These are phyloP conservation scores for Phycomyces blakesleeanus DNA, from an alignment of 192 early-diverging fungal genomes.

Conservation along the genomic window DNA sequence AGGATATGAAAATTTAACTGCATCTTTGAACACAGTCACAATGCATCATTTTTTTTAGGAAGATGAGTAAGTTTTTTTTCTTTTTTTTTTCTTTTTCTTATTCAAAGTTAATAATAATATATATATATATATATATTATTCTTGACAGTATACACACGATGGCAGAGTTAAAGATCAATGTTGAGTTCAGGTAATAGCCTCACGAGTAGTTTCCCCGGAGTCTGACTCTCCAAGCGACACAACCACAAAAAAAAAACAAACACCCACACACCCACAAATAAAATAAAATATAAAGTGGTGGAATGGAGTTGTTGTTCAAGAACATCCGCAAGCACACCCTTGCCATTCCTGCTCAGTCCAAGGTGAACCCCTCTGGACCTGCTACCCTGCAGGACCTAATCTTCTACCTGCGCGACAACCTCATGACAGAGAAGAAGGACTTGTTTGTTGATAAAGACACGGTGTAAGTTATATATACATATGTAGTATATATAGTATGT, in stretches of 20 bases:
- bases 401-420: conserved; percentile 59
- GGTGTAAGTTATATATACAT: conserved; percentile 70
- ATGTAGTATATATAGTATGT: no score
- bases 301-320: conserved; percentile 90
- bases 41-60: not conserved
- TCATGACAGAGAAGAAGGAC: conserved; percentile 75
- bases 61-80: not conserved
- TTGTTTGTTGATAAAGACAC: conserved; percentile 79
- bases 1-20: not conserved
- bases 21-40: not conserved
- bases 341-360: conserved; percentile 39
- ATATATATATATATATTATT: not conserved
- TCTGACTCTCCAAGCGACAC: not conserved
- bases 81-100: not conserved
- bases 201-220: not conserved
- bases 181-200: conserved; percentile 27
- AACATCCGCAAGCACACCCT: conserved; percentile 58
- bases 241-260: not conserved
- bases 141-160: not conserved
- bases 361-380: conserved; percentile 26
- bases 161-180: conserved; percentile 15
- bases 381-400: conserved; percentile 68
- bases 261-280: not conserved
- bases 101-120: not conserved
- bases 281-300: no score